Conservation (phyloP, 106 monocot species). For the Apostasia shenzhenica region DNA sequence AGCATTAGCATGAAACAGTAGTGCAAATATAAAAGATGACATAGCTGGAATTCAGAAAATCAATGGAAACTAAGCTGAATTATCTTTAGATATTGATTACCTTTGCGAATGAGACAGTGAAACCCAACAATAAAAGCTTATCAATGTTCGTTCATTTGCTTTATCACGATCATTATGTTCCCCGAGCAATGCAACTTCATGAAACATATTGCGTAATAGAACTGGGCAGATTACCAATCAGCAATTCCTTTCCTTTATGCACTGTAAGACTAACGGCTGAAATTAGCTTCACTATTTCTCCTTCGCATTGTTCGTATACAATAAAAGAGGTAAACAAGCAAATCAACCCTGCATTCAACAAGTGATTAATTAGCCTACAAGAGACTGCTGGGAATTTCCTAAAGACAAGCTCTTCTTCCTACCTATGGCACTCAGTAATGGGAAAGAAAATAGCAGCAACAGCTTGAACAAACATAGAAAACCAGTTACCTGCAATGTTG, state of each 20-base stretch:
- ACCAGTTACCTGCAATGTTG: constrained; percentile 31
- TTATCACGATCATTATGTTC: too few species aligned
- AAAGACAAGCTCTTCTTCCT: constrained; percentile 6
- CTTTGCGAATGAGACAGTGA: too few species aligned
- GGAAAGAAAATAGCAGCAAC: constrained; percentile 24
- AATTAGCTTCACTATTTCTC: constrained; percentile 50
- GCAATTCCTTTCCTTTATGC: constrained; percentile 12
- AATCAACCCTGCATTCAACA: constrained; percentile 45
- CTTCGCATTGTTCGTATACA: constrained; percentile 81
- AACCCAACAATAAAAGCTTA: too few species aligned
- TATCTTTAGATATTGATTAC: too few species aligned
- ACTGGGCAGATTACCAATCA: constrained; percentile 27
- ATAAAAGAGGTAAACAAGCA: constrained; percentile 67
- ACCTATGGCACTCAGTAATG: constrained; percentile 53
- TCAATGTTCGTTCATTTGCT: too few species aligned
- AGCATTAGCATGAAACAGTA: too few species aligned
- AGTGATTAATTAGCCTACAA: neutral
- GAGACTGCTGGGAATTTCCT: neutral
- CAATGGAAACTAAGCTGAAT: too few species aligned
- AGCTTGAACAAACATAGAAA: constrained; percentile 47
- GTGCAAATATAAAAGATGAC: too few species aligned
- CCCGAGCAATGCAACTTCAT: neutral
- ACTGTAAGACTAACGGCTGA: constrained; percentile 9
- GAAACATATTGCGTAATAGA: constrained; percentile 4
- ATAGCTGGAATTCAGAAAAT: too few species aligned